Conservation (phyloP, 177 flowering plant species). For the Telopea speciosissima region DNA sequence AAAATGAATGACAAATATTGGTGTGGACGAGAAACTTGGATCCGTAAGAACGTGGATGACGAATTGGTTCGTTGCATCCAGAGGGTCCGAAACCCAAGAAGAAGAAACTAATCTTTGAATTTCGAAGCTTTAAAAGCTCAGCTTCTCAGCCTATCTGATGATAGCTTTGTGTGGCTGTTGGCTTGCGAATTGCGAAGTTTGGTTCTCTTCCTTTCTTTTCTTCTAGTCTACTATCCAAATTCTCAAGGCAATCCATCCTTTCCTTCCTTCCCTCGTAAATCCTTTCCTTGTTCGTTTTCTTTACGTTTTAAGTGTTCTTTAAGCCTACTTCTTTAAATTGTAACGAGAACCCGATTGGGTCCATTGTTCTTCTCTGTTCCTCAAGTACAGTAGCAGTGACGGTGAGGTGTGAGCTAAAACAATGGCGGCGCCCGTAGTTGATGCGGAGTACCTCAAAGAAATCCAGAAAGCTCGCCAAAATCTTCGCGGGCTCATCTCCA, state of each 20-base stretch:
- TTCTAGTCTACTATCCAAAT: no score
- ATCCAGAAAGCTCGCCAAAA: slow-evolving; percentile 88
- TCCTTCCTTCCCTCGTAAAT: not conserved
- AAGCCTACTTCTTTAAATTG: no score
- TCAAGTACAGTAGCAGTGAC: not conserved
- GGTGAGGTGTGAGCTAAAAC: not conserved
- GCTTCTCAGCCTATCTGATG: no score
- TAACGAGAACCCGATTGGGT: not conserved
- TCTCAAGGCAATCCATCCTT: not conserved
- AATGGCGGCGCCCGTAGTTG: slow-evolving; percentile 77
- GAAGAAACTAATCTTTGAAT: not conserved
- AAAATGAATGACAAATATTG: not conserved
- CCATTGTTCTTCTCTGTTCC: not conserved
- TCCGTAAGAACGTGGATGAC: not conserved
- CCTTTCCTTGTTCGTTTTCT: no score
- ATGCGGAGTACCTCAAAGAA: slow-evolving; percentile 69
- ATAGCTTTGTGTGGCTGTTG: not conserved
- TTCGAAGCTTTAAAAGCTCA: no score
- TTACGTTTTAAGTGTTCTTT: no score
- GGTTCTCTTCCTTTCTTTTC: no score
- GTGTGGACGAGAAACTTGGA: not conserved
- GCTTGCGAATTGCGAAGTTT: not conserved
- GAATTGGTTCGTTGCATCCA: not conserved
- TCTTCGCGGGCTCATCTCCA: slow-evolving; percentile 79
- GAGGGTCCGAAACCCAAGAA: not conserved